Evolutionary conservation across 2,329 filamentous ascomycete genomes (phyloP).

Genomic region (Pseudogymnoascus sp.): DNA sequence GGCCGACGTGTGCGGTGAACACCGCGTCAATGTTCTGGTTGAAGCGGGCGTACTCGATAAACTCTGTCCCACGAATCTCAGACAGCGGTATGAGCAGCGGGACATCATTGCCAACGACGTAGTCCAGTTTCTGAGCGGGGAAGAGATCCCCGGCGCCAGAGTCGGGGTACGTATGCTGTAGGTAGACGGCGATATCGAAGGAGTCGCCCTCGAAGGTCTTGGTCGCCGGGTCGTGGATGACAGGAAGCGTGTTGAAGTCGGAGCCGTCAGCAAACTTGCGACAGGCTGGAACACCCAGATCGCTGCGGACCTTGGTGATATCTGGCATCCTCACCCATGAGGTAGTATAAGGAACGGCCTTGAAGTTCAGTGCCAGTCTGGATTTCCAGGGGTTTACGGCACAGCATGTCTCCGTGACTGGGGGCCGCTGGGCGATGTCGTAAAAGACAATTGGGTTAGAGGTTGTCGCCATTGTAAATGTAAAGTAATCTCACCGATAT

Average conservation of each 20-base stretch:
- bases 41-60: constrained; percentile 36
- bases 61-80: constrained; percentile 14
- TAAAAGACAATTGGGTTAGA: constrained; percentile 10
- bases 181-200: constrained; percentile 55
- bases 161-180: constrained; percentile 43
- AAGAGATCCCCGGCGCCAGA: constrained; percentile 41
- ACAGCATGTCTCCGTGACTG: constrained; percentile 7
- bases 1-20: constrained; percentile 38
- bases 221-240: constrained; percentile 40
- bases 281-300: constrained; percentile 38
- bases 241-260: constrained; percentile 53
- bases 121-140: constrained; percentile 32
- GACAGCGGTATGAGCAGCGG: constrained; percentile 33
- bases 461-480: neutral
- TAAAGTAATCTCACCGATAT: neutral
- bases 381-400: constrained; percentile 42
- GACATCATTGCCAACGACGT: constrained; percentile 25
- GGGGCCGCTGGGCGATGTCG: constrained; percentile 11
- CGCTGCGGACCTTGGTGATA: constrained; percentile 39
- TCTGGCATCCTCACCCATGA: constrained; percentile 45
- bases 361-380: constrained; percentile 43
- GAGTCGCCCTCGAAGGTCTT: constrained; percentile 46
- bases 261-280: constrained; percentile 48
- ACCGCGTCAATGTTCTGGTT: constrained; percentile 46
- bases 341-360: constrained; percentile 38